Conservation (phyloP, 2,329 filamentous ascomycete species). For the Paecilomyces variotii region DNA sequence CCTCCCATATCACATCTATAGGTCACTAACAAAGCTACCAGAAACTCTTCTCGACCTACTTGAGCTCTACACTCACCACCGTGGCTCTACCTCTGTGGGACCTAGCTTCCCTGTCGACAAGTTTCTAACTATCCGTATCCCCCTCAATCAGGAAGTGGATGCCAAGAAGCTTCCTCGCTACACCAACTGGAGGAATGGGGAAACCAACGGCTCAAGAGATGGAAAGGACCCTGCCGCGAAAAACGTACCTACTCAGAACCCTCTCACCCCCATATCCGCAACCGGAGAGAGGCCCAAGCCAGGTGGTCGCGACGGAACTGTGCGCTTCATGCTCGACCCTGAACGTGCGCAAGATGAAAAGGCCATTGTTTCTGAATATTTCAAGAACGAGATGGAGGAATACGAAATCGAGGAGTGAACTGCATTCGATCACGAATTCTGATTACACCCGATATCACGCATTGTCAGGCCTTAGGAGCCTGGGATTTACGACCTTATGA, state of each 20-base stretch:
- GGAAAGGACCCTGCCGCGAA: conserved; percentile 12
- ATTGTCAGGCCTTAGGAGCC: neutral
- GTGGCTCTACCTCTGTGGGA: conserved; percentile 65
- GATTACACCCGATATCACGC: neutral
- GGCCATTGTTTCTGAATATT: conserved; percentile 58
- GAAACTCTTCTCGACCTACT: conserved; percentile 87
- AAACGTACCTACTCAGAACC: conserved; percentile 12
- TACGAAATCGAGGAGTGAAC: conserved; percentile 32
- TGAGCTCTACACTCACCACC: conserved; percentile 85
- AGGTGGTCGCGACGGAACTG: conserved; percentile 58
- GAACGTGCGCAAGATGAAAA: conserved; percentile 66
- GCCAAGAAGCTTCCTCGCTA: conserved; percentile 54
- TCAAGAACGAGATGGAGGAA: conserved; percentile 68
- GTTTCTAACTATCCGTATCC: conserved; percentile 81
- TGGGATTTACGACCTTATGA: neutral
- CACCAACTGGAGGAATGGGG: conserved; percentile 42
- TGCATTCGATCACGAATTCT: neutral
- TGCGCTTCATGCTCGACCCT: conserved; percentile 82
- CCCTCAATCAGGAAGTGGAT: conserved; percentile 73
- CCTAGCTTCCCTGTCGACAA: conserved; percentile 62
- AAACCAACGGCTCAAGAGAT: conserved; percentile 20
- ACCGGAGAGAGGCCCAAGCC: conserved; percentile 36
- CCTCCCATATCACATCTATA: conserved; percentile 5
- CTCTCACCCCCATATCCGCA: conserved; percentile 40
- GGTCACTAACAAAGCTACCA: conserved; percentile 26